Base-by-base conservation (phyloP, 257 asterid species). In the Solanum rostratum region DNA sequence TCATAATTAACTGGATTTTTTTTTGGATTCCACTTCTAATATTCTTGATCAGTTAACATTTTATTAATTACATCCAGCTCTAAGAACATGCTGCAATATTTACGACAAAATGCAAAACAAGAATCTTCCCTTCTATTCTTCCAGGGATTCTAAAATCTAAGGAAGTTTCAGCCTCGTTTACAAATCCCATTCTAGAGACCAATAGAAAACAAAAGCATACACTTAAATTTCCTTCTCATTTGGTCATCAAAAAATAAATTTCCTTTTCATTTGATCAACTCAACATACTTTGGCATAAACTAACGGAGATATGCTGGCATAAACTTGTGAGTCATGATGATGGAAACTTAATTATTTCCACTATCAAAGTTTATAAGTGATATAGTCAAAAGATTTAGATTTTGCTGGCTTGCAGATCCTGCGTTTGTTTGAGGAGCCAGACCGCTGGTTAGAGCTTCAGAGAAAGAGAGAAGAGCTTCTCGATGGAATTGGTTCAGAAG, bases 401-500 rank as follows among this genome's bases (percentile, higher is more conserved):
- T 59, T 86, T 85, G 88, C 33, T 24, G 62, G 37, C 70, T 68
- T 79, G 83, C 94, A 95, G 97, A 90, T 95, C 76, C 85, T 95
- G 87, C 86, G 71, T 49, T 86, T 89, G 74, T 89, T 91, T 15
- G 91, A 88, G 88, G 92, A 92, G 86, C 94, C 97, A 60, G 90
- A 84, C 4, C 66, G 80, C 63, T 89, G 89, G 92, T 84, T 89
- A 15, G 91, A 88, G 84, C 90, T 88, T 89, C 92, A 91, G 83
- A 88, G 78, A 27, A 90, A 84, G 83, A 90, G 86, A 84, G 92
- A 88, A 55, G 92, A 90, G 82, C 90, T 90, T 30, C 84, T 84
- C 19, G 74, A 85, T 27, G 62, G 78, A 59, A 83, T 85, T 65
- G 85, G 87, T 82, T 81, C 87, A 43, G 86, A 85, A 86, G 84